Evolutionary conservation across 768 basidiomycete species (phyloP).

Genomic region (Candolleomyces efflorescens): DNA sequence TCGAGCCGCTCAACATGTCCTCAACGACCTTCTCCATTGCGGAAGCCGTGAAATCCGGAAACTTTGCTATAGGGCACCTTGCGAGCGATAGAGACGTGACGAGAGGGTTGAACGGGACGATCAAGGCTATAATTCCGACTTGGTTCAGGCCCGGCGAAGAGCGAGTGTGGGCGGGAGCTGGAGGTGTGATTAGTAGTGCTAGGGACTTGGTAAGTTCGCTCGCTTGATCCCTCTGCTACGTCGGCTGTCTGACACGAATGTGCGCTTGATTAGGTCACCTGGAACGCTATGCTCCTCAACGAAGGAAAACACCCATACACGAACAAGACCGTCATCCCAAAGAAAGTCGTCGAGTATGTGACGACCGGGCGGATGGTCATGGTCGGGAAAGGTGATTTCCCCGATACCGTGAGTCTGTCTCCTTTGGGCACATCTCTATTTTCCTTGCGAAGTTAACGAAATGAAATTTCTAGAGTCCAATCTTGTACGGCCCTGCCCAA

Average conservation of each 20-base stretch:
- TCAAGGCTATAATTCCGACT: constrained; percentile 32
- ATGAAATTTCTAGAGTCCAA: constrained; percentile 25
- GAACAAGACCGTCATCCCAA: constrained; percentile 32
- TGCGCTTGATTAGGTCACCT: constrained; percentile 18
- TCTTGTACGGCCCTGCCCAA: constrained; percentile 38
- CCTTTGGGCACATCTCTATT: neutral
- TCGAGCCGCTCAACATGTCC: constrained; percentile 34
- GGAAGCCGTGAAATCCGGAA: constrained; percentile 25
- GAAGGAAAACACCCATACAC: constrained; percentile 34
- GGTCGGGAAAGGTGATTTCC: constrained; percentile 29
- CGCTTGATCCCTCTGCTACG: neutral
- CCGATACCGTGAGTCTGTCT: constrained; percentile 27
- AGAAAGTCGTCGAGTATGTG: constrained; percentile 30
- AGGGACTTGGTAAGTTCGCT: constrained; percentile 31
- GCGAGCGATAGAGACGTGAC: constrained; percentile 29
- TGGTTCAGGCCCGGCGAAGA: constrained; percentile 37
- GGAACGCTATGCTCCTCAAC: constrained; percentile 38
- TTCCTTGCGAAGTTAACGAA: neutral
- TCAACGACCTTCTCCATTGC: constrained; percentile 36
- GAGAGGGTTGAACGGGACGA: constrained; percentile 26
- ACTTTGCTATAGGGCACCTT: constrained; percentile 31
- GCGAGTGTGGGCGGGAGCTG: constrained; percentile 36
- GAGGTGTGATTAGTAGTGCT: constrained; percentile 35
- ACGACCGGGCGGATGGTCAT: constrained; percentile 31
- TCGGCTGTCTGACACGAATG: neutral